Conservation (phyloP, 2,329 filamentous ascomycete genomes). For the Coniosporium tulheliwenetii region DNA sequence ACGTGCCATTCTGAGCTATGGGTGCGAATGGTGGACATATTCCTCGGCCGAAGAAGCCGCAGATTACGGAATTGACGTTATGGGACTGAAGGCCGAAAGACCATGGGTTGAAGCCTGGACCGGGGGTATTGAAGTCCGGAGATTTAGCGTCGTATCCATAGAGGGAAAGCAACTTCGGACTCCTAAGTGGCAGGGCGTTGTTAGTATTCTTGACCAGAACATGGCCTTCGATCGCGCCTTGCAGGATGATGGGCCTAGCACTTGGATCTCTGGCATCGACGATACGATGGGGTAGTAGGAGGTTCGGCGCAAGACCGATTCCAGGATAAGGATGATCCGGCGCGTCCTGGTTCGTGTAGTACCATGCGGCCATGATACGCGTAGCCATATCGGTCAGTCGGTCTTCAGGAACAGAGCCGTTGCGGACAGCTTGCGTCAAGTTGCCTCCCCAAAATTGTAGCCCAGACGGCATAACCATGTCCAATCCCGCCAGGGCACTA, state of each 20-base stretch:
- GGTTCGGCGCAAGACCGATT: slow-evolving; percentile 34
- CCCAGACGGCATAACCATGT: slow-evolving; percentile 12
- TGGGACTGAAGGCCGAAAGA: neutral
- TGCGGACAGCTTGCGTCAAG: slow-evolving; percentile 13
- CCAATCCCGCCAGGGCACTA: slow-evolving; percentile 13
- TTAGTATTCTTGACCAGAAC: slow-evolving; percentile 48
- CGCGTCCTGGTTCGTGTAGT: slow-evolving; percentile 20
- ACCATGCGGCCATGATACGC: slow-evolving; percentile 12
- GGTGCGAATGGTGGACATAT: slow-evolving; percentile 1
- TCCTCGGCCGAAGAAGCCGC: neutral
- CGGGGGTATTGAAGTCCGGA: slow-evolving; percentile 11
- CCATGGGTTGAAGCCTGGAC: slow-evolving; percentile 3
- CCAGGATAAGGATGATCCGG: slow-evolving; percentile 21
- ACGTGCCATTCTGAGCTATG: slow-evolving; percentile 14
- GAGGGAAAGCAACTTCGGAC: slow-evolving; percentile 20
- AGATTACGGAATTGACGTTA: neutral
- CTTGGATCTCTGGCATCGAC: slow-evolving; percentile 40
- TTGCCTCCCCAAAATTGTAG: slow-evolving; percentile 10
- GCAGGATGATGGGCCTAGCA: slow-evolving; percentile 32
- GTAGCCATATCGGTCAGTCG: slow-evolving; percentile 18
- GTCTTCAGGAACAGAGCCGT: slow-evolving; percentile 13
- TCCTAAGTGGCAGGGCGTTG: slow-evolving; percentile 36
- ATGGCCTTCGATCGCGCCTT: slow-evolving; percentile 47
- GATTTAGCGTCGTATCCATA: slow-evolving; percentile 42
- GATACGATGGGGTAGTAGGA: slow-evolving; percentile 33